Evolutionary conservation across 257 asterid species (phyloP).

Genomic region (Lavandula angustifolia): DNA sequence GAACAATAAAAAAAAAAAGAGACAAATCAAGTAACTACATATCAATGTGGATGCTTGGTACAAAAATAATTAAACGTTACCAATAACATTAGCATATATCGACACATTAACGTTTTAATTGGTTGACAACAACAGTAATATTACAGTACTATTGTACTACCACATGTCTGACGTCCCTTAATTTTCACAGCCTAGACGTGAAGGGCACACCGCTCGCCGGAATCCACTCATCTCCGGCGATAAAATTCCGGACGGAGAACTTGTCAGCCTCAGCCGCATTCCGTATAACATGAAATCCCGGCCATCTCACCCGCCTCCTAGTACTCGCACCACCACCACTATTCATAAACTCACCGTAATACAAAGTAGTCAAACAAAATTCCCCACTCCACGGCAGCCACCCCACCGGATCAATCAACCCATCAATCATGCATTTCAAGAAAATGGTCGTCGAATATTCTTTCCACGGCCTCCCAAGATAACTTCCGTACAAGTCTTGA

Average conservation of each 20-base stretch:
- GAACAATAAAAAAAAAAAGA: too few species aligned
- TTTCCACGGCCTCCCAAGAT: slow-evolving; percentile 67
- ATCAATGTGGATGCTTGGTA: too few species aligned
- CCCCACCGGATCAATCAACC: slow-evolving; percentile 48
- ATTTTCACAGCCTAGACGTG: slow-evolving; percentile 46
- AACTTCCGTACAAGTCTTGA: slow-evolving; percentile 26
- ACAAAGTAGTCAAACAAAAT: slow-evolving; percentile 47
- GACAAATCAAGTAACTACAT: too few species aligned
- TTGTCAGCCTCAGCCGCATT: slow-evolving; percentile 40
- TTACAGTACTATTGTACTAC: not conserved
- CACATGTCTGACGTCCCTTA: not conserved
- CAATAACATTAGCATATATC: too few species aligned
- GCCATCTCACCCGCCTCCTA: slow-evolving; percentile 53
- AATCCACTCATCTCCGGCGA: slow-evolving; percentile 61
- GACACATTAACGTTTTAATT: too few species aligned
- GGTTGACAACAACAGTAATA: too few species aligned
- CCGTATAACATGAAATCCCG: slow-evolving; percentile 44
- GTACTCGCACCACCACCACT: slow-evolving; percentile 48
- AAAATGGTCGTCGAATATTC: slow-evolving; percentile 49
- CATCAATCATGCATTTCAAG: slow-evolving; percentile 38
- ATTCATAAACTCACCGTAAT: slow-evolving; percentile 61
- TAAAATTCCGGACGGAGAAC: slow-evolving; percentile 49
- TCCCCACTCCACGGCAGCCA: slow-evolving; percentile 63
- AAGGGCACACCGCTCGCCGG: slow-evolving; percentile 59
- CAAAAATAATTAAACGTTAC: too few species aligned